Evolutionary conservation across 1,139 yeast genomes (phyloP).

Genomic region (Trichomonascaceae sp.): DNA sequence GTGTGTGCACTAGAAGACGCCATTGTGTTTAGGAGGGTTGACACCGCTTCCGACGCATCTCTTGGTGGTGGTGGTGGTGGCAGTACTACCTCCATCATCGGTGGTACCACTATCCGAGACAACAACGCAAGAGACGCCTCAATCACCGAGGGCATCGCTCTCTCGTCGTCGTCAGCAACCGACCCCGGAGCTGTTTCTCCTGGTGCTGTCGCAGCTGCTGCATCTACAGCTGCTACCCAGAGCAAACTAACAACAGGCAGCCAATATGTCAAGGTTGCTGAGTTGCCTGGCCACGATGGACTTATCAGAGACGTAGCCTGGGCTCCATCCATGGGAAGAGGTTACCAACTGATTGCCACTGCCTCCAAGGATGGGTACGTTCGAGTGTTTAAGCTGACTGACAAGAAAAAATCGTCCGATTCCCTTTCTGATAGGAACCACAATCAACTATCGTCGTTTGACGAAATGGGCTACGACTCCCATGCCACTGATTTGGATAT

Average conservation of each 20-base stretch:
- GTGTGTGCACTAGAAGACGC: conserved; percentile 86
- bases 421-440: conserved; percentile 4
- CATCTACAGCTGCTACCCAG: too few relatives aligned
- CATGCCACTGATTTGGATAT: conserved; percentile 23
- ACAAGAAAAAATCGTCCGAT: conserved; percentile 2
- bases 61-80: too few relatives aligned
- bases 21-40: conserved; percentile 50
- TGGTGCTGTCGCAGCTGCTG: too few relatives aligned
- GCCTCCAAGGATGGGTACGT: conserved; percentile 93
- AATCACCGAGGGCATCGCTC: too few relatives aligned
- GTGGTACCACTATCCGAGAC: too few relatives aligned
- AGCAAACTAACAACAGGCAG: too few relatives aligned
- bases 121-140: neutral
- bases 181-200: too few relatives aligned
- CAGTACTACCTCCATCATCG: too few relatives aligned
- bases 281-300: conserved; percentile 64
- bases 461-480: conserved; percentile 8
- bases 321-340: conserved; percentile 96
- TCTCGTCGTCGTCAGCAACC: too few relatives aligned
- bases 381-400: conserved; percentile 60
- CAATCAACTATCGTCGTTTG: too few relatives aligned
- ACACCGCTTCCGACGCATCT: too few relatives aligned
- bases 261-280: conserved; percentile 31
- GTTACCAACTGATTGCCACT: conserved; percentile 79
- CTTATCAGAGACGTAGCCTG: conserved; percentile 82